Evolutionary conservation across 139 green algal genomes (phyloP).

Genomic region (Mesotaenium endlicherianum): DNA sequence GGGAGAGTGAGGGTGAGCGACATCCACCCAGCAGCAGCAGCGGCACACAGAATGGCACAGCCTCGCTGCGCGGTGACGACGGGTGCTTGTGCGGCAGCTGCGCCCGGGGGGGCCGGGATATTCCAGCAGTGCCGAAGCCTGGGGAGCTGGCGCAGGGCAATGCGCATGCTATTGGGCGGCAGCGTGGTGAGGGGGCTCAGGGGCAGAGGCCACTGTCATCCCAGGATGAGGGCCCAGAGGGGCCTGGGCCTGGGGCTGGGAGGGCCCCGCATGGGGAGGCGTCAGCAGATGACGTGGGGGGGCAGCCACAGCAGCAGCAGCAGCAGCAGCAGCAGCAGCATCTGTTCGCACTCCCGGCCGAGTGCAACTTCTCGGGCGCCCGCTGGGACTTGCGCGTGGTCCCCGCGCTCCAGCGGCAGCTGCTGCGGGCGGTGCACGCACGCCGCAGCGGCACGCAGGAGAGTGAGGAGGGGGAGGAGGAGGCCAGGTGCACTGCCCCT

Average conservation of each 20-base stretch:
- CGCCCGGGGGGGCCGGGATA: no score
- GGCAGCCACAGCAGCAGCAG: neutral
- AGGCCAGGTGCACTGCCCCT: no score
- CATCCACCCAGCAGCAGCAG: neutral
- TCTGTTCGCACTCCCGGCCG: slow-evolving; percentile 76
- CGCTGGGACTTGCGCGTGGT: slow-evolving; percentile 52
- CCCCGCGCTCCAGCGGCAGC: no score
- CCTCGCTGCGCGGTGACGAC: neutral
- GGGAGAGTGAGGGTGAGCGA: no score
- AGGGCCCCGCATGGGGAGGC: neutral
- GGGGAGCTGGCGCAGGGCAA: no score
- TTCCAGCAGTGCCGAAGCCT: no score
- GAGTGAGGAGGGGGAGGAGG: no score
- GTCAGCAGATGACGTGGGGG: neutral
- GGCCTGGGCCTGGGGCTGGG: no score
- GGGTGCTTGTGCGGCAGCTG: no score
- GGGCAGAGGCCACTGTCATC: neutral
- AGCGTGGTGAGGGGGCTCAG: neutral
- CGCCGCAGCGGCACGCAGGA: no score
- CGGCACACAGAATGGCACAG: neutral
- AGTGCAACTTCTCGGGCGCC: slow-evolving; percentile 85
- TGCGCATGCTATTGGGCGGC: neutral
- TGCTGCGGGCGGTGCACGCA: no score
- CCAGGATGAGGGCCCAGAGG: neutral
- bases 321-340: no score